Base-by-base conservation (phyloP, 495 filamentous ascomycete genomes). In the Daldinia decipiens region DNA sequence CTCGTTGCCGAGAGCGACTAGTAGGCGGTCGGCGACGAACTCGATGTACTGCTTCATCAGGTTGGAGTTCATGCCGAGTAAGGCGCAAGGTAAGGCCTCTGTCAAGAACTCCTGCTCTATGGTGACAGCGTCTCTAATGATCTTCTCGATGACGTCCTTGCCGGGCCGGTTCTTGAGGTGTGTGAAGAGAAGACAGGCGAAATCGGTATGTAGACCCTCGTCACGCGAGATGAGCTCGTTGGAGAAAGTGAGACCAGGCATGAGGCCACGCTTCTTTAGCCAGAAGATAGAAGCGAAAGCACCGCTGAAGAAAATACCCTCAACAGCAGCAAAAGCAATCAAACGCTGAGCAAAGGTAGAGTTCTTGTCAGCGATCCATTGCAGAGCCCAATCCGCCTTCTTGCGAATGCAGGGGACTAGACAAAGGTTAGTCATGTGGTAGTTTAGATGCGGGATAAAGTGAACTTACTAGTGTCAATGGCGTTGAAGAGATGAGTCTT, bases 1-100 rank as follows among this genome's bases (percentile, higher is more conserved):
- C 71, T 90, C 86, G 81, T 97, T 97, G 72, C 95, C 95, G 43
- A 99, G 91, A 43, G 95, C 88, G 34, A 98, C 81, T 21, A 99
- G 88, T 19, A 99, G 90, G 62, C 95, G 92, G 80, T 99, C 95
- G 72, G 95, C 95, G 60, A 99, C 95, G 74, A 98, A 99, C 87
- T 99, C 95, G 67, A 99, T 99, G 84, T 99, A 99, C 83, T 98
- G 94, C 85, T 94, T 95, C 95, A 99, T 99, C 71, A 99, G 88
- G 72, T 86, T 91, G 67, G 94, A 75, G 87, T 99, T 99, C 95
- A 99, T 99, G 80, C 95, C 95, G 27, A 99, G 92, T 53, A 99
- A 89, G 39, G 87, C 93, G 67, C 89, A 92, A 13, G 95, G 95
- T 36, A 99, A 91, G 66, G 95, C 93, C 73, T 98, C 95, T 7